A percentile compares a stretch with the other conserved stretches of the same genome.
These are phyloP conservation scores for Saksenaea oblongispora DNA, from an alignment of 371 early-diverging fungal species.

Conservation along the genomic window DNA sequence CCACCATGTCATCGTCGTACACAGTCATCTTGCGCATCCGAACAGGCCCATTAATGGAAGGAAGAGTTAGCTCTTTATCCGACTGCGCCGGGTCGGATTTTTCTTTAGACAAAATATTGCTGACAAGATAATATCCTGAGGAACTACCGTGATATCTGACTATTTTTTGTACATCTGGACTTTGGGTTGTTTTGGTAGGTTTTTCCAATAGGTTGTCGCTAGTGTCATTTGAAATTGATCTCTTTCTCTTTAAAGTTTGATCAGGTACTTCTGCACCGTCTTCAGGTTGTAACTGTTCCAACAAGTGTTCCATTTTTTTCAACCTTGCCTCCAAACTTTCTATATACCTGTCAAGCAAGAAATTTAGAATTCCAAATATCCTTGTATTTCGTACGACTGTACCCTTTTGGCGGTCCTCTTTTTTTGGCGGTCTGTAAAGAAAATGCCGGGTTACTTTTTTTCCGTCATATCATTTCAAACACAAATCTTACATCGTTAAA, in stretches of 20 bases:
- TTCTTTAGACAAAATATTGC: conserved; percentile 20
- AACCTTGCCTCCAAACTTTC: conserved; percentile 46
- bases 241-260: conserved; percentile 9
- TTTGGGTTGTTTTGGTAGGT: neutral
- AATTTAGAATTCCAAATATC: neutral
- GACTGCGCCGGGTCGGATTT: neutral
- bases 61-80: conserved; percentile 1
- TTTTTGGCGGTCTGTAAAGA: conserved; percentile 38
- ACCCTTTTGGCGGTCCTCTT: conserved; percentile 55
- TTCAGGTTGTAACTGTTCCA: conserved; percentile 32
- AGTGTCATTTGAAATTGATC: conserved; percentile 9
- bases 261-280: neutral
- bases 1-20: conserved; percentile 39
- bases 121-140: conserved; percentile 45
- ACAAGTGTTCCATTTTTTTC: conserved; percentile 38
- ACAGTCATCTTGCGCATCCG: conserved; percentile 24
- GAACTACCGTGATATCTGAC: conserved; percentile 49
- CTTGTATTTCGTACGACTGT: conserved; percentile 7
- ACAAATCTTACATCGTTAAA: conserved; percentile 41
- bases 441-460: neutral
- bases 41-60: conserved; percentile 9
- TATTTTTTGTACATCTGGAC: conserved; percentile 10
- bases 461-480: neutral
- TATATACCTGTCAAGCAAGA: conserved; percentile 28
- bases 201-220: neutral